Conservation (phyloP, 2,329 filamentous ascomycete genomes). For the Fusarium sp. region DNA sequence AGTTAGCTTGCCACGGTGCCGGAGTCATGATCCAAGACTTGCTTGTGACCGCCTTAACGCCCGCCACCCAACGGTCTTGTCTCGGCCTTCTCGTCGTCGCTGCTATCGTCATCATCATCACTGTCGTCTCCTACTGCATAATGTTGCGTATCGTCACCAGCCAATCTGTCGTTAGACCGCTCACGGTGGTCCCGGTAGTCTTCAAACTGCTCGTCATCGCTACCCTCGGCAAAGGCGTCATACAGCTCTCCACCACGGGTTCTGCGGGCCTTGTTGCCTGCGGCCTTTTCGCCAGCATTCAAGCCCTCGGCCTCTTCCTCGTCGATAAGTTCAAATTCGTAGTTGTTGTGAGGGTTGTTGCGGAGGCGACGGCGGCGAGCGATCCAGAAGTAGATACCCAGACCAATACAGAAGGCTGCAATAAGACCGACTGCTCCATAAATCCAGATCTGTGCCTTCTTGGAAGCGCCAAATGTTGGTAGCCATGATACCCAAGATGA, state of each 20-base stretch:
- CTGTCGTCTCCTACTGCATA: constrained; percentile 68
- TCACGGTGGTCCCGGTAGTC: constrained; percentile 62
- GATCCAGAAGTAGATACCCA: constrained; percentile 86
- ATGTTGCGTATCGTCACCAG: constrained; percentile 59
- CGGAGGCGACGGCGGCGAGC: constrained; percentile 83
- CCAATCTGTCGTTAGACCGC: constrained; percentile 51
- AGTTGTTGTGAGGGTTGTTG: constrained; percentile 83
- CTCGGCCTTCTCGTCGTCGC: constrained; percentile 51
- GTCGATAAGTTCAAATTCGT: constrained; percentile 94
- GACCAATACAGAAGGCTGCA: constrained; percentile 82
- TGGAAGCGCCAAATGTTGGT: constrained; percentile 90
- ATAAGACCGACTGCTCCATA: constrained; percentile 90
- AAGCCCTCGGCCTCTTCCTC: constrained; percentile 79
- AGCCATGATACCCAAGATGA: constrained; percentile 88
- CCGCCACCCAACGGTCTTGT: constrained; percentile 45
- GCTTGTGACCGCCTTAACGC: constrained; percentile 20
- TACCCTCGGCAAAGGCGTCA: constrained; percentile 95
- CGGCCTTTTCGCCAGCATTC: constrained; percentile 63
- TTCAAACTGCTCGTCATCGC: constrained; percentile 73
- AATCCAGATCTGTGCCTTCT: constrained; percentile 93
- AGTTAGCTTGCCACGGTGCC: constrained; percentile 6
- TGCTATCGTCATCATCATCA: constrained; percentile 57
- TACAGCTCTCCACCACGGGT: constrained; percentile 90
- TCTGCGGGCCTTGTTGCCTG: constrained; percentile 63
- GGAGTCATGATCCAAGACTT: constrained; percentile 8